A percentile compares a stretch with the other conserved stretches of the same genome.
These are phyloP conservation scores for Thalia dealbata DNA, from an alignment of 176 grass and related monocot genomes.

Conservation along the genomic window DNA sequence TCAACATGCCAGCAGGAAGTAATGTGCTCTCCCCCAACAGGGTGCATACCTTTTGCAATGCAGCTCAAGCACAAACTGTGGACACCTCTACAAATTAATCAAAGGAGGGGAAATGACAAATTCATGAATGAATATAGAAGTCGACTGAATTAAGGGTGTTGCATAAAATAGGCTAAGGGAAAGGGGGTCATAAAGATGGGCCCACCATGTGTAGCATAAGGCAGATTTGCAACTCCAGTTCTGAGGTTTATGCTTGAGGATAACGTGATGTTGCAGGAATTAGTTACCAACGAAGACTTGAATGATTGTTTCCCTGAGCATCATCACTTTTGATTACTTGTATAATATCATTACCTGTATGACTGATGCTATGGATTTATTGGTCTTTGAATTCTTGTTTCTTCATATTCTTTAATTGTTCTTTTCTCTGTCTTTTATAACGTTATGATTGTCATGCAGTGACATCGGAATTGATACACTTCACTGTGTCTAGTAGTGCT, in stretches of 20 bases:
- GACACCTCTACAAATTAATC: no score
- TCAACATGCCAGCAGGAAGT: no score
- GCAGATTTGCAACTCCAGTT: no score
- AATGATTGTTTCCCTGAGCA: not conserved
- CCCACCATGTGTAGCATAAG: no score
- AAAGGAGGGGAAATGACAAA: no score
- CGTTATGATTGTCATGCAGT: constrained; percentile 30
- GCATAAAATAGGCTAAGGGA: no score
- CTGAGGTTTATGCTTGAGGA: not conserved
- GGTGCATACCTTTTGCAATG: no score
- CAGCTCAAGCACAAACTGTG: no score
- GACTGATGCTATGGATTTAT: not conserved
- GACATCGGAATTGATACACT: constrained; percentile 92
- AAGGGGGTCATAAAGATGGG: no score
- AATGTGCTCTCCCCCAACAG: no score
- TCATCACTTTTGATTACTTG: not conserved
- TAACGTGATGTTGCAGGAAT: not conserved
- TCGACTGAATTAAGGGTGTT: no score
- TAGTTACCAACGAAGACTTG: not conserved
- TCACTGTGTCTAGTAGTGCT: constrained; percentile 64
- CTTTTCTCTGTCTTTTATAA: not conserved
- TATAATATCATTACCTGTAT: not conserved
- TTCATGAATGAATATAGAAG: no score
- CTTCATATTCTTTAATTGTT: not conserved
- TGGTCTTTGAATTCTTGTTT: not conserved